Conservation (phyloP, 306 rosid species). For the Cucurbita argyrosperma region DNA sequence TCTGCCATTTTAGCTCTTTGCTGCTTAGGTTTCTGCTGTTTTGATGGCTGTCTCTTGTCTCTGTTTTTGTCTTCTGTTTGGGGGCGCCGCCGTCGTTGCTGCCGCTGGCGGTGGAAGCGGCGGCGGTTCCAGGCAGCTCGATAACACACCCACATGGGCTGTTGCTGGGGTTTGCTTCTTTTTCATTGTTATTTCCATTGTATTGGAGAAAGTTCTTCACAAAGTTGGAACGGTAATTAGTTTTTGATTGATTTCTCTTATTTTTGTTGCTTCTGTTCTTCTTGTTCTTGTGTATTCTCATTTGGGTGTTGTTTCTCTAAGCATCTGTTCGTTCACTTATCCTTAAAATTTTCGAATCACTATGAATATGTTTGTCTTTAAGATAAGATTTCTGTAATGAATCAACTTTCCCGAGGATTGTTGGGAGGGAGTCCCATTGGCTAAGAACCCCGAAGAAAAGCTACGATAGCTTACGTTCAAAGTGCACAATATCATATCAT, state of each 20-base stretch:
- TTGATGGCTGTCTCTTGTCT: background rate
- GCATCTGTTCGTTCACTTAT: background rate
- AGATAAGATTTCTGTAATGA: background rate
- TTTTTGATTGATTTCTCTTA: background rate
- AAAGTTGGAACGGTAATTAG: conserved; percentile 50
- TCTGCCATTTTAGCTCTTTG: background rate
- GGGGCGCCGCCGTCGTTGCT: background rate
- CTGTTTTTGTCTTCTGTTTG: background rate
- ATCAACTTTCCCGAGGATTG: background rate
- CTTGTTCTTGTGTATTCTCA: background rate
- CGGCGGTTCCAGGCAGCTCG: conserved; percentile 30
- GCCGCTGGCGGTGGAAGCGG: background rate
- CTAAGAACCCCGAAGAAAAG: too few relatives aligned
- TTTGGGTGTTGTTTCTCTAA: background rate
- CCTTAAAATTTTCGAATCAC: background rate
- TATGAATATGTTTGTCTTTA: background rate
- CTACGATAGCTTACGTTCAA: too few relatives aligned
- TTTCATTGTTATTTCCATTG: conserved; percentile 52
- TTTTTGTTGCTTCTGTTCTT: background rate
- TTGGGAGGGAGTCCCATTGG: too few relatives aligned
- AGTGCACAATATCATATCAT: too few relatives aligned
- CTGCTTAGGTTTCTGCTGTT: background rate
- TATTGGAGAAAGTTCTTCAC: conserved; percentile 57
- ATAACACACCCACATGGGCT: conserved; percentile 87
- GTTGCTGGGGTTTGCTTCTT: conserved; percentile 63